phyloP scores from a whole-genome alignment of 2,329 filamentous ascomycete species.

The Ambrosiella beaveri region DNA sequence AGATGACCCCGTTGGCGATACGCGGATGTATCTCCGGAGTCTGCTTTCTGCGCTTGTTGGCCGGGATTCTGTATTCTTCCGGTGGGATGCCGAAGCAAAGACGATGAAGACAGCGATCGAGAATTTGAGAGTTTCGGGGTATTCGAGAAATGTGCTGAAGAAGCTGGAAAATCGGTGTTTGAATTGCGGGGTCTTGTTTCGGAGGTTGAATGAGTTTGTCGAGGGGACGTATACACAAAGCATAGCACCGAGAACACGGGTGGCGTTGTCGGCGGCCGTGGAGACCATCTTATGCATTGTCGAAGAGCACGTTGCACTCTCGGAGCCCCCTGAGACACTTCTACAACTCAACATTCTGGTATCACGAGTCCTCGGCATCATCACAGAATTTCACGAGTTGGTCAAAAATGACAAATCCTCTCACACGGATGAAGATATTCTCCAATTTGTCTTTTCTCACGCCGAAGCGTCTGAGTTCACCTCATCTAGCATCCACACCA shows the following conservation, averaged over 20 bases:
- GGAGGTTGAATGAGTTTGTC: conserved; percentile 30
- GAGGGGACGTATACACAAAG: conserved; percentile 28
- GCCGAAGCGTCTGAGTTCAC: conserved; percentile 47
- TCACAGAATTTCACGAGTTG: conserved; percentile 34
- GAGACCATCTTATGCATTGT: conserved; percentile 31
- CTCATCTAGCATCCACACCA: conserved; percentile 40
- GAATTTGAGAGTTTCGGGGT: conserved; percentile 36
- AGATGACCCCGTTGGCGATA: conserved; percentile 24
- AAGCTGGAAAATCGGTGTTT: conserved; percentile 31
- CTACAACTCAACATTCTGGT: conserved; percentile 35
- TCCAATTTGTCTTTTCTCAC: conserved; percentile 44
- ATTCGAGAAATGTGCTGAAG: conserved; percentile 31
- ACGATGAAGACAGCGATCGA: conserved; percentile 34
- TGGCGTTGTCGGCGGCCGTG: conserved; percentile 35
- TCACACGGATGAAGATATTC: conserved; percentile 40
- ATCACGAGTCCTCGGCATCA: conserved; percentile 28
- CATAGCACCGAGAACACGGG: conserved; percentile 28
- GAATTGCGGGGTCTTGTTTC: conserved; percentile 29
- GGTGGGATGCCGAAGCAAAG: conserved; percentile 34
- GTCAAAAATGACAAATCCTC: conserved; percentile 28
- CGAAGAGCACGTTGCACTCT: conserved; percentile 31
- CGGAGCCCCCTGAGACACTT: conserved; percentile 28
- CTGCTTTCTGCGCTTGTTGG: conserved; percentile 52
- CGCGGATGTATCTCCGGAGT: conserved; percentile 34
- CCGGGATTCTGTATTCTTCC: conserved; percentile 54